These are phyloP conservation scores for Glutinoglossum americanum DNA, from an alignment of 495 filamentous ascomycete species.

Conservation along the genomic window DNA sequence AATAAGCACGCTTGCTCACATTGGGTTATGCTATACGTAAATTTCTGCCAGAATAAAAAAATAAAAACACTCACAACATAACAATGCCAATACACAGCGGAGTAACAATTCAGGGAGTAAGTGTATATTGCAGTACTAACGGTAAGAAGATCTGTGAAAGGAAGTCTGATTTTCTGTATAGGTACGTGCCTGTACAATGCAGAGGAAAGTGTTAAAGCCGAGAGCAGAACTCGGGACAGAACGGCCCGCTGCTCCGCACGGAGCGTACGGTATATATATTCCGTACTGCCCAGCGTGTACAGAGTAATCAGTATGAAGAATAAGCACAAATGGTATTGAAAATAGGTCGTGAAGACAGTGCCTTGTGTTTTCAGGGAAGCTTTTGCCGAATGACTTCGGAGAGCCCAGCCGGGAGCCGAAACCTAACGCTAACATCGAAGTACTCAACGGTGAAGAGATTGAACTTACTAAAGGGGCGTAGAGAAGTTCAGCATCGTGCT, in stretches of 20 bases:
- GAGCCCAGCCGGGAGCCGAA: not conserved
- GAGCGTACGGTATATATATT: not conserved
- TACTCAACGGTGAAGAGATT: not conserved
- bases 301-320: not conserved
- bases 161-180: not conserved
- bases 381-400: not conserved
- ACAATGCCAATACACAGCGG: not conserved
- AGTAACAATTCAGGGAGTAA: not conserved
- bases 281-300: not conserved
- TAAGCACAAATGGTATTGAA: not conserved
- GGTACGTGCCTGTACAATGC: not conserved
- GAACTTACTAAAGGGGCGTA: not conserved
- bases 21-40: not conserved
- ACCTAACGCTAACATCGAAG: not conserved
- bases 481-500: not conserved
- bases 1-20: not conserved
- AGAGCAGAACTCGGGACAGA: not conserved
- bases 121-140: not conserved
- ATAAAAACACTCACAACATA: conserved; percentile 1
- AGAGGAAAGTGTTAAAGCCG: not conserved
- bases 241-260: not conserved
- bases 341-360: not conserved
- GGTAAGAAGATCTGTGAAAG: not conserved
- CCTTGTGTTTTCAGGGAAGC: not conserved
- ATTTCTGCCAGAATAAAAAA: not conserved